Evolutionary conservation across 305 asterid species (phyloP), one percentile per base, ranked within the genome.

Genomic region (Fraxinus floribunda): DNA sequence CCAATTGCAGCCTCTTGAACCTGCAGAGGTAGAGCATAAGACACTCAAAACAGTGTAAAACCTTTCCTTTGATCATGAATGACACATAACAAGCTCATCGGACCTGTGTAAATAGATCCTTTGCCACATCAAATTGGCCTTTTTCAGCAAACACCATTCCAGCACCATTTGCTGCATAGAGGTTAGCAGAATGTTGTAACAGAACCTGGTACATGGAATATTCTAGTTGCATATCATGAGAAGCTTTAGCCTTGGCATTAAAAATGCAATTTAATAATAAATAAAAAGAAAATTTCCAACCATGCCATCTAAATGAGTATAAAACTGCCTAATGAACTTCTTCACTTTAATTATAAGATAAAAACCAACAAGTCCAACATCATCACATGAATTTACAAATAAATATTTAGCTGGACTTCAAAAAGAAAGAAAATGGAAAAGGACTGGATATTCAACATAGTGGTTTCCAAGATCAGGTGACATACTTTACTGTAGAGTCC

Each of bases 1-100:
- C 98, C 98, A 88, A 98, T 95, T 75, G 98, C 99, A 89, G 97
- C 99, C 88, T 95, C 99, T 92, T 95, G 99, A 80, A 95, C 97
- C 99, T 95, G 80, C 79, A 85, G 71, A 79, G 84, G 86, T 82
- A 80, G 38, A 80, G 26, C 78, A 38, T 55, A 79, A 78, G 76
- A 80, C 24, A 75, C 79, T 76, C 68, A 72, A 78, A 52, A 80
- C 71, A 77, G 80, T 38, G 76, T 34, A 73, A 32, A 75, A 39
- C 16, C 62, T 86, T 9, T 75, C 76, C 60, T 68, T 71, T 73
- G 11, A 57, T 79, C 52, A 18, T 10, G 75, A 55, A 32, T 29
- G 85, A 38, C 62, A 82, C 24, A 87, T 41, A 84, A 76, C 60
- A 82, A 84, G 84, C 74, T 82, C 66, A 78, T 75, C 87, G 49